These are phyloP conservation scores for Moricandia moricandioides DNA, from an alignment of 345 rosid species.

Conservation along the genomic window DNA sequence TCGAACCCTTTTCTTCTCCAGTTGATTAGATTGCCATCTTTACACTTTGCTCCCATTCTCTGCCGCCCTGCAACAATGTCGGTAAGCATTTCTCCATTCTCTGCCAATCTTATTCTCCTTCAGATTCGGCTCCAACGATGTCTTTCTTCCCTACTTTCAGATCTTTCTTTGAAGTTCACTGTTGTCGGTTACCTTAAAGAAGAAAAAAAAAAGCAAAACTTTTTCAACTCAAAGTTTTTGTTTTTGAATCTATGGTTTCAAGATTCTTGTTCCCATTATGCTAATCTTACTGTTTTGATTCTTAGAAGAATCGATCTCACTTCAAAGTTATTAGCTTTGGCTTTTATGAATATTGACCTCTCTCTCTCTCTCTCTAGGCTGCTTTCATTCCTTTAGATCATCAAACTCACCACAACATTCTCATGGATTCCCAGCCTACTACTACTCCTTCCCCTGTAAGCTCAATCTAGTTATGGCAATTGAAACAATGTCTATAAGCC, in stretches of 20 bases:
- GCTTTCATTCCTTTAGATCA: slow-evolving; percentile 20
- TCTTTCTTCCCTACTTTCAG: not conserved
- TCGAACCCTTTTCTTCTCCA: not conserved
- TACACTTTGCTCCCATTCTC: not conserved
- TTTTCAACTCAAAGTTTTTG: not conserved
- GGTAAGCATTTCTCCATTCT: slow-evolving; percentile 19
- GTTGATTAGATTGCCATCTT: not conserved
- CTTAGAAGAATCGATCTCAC: not conserved
- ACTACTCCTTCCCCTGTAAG: slow-evolving; percentile 20
- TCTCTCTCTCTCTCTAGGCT: slow-evolving; percentile 18
- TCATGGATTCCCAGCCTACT: slow-evolving; percentile 31
- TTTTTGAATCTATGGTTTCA: not conserved
- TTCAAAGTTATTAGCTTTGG: not conserved
- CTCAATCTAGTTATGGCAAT: not conserved
- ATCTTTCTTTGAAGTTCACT: too few species aligned
- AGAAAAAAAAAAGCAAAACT: not conserved
- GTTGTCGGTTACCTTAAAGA: slow-evolving; percentile 9
- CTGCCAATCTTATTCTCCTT: too few species aligned
- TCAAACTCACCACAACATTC: slow-evolving; percentile 28
- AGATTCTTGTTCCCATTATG: not conserved
- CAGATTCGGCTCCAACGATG: not conserved
- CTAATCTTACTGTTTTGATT: not conserved
- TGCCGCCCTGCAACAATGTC: slow-evolving; percentile 17
- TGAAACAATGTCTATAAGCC: not conserved
- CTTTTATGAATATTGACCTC: not conserved